A percentile compares a stretch with the other conserved stretches of the same genome.
Evolutionary conservation across 2,329 filamentous ascomycete genomes (phyloP).

Genomic region (Orbilia oligospora): DNA sequence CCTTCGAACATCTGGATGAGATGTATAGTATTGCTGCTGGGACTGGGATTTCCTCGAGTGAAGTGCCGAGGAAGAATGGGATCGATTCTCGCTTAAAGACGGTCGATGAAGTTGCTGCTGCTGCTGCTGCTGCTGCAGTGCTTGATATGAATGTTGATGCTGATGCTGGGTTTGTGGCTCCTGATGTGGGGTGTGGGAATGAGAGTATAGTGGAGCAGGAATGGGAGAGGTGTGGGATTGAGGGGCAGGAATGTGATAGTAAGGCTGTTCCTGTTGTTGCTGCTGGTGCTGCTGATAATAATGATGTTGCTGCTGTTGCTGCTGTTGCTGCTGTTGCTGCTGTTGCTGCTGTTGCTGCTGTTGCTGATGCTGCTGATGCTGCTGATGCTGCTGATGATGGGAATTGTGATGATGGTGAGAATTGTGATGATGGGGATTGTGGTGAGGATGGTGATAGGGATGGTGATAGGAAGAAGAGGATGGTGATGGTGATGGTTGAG

Average conservation of each 20-base stretch:
- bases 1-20: slow-evolving; percentile 44
- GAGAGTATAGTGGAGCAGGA: slow-evolving; percentile 18
- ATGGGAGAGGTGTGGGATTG: slow-evolving; percentile 16
- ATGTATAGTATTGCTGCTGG: slow-evolving; percentile 29
- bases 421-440: neutral
- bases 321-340: slow-evolving; percentile 24
- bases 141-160: slow-evolving; percentile 27
- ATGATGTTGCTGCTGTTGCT: slow-evolving; percentile 24
- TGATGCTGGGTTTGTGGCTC: slow-evolving; percentile 21
- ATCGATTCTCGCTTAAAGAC: slow-evolving; percentile 21
- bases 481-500: slow-evolving; percentile 6
- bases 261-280: slow-evolving; percentile 37
- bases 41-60: slow-evolving; percentile 43
- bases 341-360: slow-evolving; percentile 5
- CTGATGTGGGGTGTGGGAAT: slow-evolving; percentile 19
- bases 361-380: neutral
- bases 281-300: slow-evolving; percentile 10
- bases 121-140: slow-evolving; percentile 34
- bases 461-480: slow-evolving; percentile 13
- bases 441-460: slow-evolving; percentile 18
- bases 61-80: slow-evolving; percentile 37
- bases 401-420: neutral
- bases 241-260: slow-evolving; percentile 39
- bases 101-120: slow-evolving; percentile 21
- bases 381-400: too few species aligned